phyloP scores from a whole-genome alignment of 2,329 filamentous ascomycete species.

The Cladosporium sp. region DNA sequence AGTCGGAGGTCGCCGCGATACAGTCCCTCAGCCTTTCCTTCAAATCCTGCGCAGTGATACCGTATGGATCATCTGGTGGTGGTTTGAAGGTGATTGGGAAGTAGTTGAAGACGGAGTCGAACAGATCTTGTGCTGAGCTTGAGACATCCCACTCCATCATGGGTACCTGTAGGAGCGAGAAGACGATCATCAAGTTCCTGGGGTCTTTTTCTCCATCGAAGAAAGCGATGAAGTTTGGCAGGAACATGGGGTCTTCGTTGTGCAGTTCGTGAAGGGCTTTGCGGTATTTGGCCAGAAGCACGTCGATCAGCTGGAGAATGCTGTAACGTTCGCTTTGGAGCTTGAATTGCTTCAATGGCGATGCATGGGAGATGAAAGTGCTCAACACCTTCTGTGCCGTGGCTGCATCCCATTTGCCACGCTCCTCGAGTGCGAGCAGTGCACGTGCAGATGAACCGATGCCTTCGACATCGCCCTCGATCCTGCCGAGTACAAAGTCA shows the following conservation, averaged over 20 bases:
- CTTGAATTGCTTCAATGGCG: slow-evolving; percentile 62
- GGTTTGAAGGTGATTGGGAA: slow-evolving; percentile 72
- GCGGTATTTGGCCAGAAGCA: slow-evolving; percentile 62
- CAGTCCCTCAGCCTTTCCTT: slow-evolving; percentile 65
- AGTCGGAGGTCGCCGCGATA: slow-evolving; percentile 61
- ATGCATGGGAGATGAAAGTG: slow-evolving; percentile 53
- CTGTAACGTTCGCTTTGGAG: slow-evolving; percentile 62
- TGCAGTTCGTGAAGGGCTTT: slow-evolving; percentile 57
- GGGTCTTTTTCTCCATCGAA: slow-evolving; percentile 70
- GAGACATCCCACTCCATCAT: slow-evolving; percentile 69
- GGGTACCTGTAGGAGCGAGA: slow-evolving; percentile 65
- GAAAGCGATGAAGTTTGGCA: slow-evolving; percentile 62
- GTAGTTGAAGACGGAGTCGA: slow-evolving; percentile 71
- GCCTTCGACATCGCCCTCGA: slow-evolving; percentile 56
- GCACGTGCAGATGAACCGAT: slow-evolving; percentile 60
- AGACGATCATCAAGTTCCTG: slow-evolving; percentile 69
- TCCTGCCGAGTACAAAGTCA: slow-evolving; percentile 64
- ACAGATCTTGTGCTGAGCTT: slow-evolving; percentile 60
- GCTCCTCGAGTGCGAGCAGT: slow-evolving; percentile 58
- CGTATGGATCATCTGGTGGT: slow-evolving; percentile 68
- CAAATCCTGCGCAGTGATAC: slow-evolving; percentile 67
- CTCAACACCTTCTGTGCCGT: slow-evolving; percentile 56
- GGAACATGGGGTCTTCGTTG: slow-evolving; percentile 54
- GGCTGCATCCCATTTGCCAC: slow-evolving; percentile 60
- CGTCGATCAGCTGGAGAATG: slow-evolving; percentile 62